Percentiles rank a stretch among this genome's conserved stretches.
These are phyloP conservation scores for Neurospora sp. DNA, from an alignment of 495 filamentous ascomycete genomes.

Conservation along the genomic window DNA sequence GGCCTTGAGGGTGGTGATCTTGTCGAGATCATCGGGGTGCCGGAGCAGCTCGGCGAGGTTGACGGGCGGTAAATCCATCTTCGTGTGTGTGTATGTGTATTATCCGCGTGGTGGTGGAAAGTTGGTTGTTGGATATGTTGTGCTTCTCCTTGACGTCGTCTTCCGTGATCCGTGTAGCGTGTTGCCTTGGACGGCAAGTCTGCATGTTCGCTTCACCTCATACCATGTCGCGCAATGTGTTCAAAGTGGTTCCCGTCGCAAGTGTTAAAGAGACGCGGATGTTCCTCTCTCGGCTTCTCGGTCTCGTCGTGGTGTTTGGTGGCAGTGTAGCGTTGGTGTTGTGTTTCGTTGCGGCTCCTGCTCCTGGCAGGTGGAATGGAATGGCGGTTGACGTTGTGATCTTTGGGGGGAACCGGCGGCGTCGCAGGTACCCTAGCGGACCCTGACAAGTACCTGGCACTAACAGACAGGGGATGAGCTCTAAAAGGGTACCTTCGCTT, in stretches of 20 bases:
- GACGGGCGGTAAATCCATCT: constrained; percentile 47
- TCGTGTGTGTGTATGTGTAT: constrained; percentile 2
- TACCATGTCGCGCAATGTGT: constrained; percentile 12
- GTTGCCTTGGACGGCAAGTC: background rate
- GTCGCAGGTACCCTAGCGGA: background rate
- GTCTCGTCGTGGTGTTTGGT: background rate
- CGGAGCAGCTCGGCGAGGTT: constrained; percentile 66
- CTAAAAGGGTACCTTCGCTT: background rate
- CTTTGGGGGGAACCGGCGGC: background rate
- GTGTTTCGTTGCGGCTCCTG: background rate
- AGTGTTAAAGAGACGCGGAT: background rate
- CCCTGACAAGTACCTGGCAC: background rate
- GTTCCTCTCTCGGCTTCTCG: background rate
- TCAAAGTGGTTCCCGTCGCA: background rate
- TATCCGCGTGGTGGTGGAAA: background rate
- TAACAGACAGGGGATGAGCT: background rate
- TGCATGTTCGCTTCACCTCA: constrained; percentile 5
- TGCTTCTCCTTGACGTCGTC: background rate
- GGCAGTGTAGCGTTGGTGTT: background rate
- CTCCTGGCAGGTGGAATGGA: background rate
- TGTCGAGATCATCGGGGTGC: constrained; percentile 84
- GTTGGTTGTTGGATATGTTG: background rate
- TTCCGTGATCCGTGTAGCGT: background rate
- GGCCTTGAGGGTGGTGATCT: constrained; percentile 77
- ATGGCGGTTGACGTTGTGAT: background rate